Conservation (phyloP, 2,329 filamentous ascomycete species). For the Teratosphaeria epicoccoides region DNA sequence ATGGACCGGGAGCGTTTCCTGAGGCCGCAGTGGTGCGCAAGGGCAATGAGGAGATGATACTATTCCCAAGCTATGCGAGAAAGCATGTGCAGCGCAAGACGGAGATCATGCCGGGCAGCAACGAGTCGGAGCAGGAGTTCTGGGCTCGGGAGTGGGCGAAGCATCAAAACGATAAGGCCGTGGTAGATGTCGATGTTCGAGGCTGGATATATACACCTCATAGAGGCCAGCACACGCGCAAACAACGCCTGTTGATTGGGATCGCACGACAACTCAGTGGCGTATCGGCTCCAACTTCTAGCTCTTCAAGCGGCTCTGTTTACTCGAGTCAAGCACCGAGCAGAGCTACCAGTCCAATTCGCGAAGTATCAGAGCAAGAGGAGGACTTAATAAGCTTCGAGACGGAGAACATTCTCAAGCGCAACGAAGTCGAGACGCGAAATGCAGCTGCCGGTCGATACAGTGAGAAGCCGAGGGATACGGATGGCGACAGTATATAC, state of each 20-base stretch:
- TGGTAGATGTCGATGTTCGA: constrained; percentile 88
- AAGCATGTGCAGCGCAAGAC: constrained; percentile 47
- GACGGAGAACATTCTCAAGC: constrained; percentile 64
- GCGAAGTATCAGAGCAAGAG: constrained; percentile 34
- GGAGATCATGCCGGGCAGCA: constrained; percentile 2
- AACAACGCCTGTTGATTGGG: constrained; percentile 77
- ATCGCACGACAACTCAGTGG: constrained; percentile 81
- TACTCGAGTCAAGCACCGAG: constrained; percentile 24
- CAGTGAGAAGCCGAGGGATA: constrained; percentile 52
- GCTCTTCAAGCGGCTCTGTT: neutral
- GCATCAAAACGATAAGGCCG: constrained; percentile 68
- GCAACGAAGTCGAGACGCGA: constrained; percentile 56
- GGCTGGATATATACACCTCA: constrained; percentile 92
- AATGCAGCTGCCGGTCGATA: constrained; percentile 59
- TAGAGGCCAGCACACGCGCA: constrained; percentile 70
- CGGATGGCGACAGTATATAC: constrained; percentile 31
- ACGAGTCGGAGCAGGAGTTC: constrained; percentile 42
- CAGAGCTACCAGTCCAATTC: constrained; percentile 32
- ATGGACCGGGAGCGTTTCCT: constrained; percentile 56
- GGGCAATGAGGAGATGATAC: constrained; percentile 81
- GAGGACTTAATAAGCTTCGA: constrained; percentile 62
- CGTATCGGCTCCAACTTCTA: constrained; percentile 54
- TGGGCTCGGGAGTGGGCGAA: constrained; percentile 71
- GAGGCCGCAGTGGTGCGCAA: constrained; percentile 70
- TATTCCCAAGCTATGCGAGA: constrained; percentile 91